Conservation (phyloP, 441 rosid genomes). For the Pelargonium fulgidum region DNA sequence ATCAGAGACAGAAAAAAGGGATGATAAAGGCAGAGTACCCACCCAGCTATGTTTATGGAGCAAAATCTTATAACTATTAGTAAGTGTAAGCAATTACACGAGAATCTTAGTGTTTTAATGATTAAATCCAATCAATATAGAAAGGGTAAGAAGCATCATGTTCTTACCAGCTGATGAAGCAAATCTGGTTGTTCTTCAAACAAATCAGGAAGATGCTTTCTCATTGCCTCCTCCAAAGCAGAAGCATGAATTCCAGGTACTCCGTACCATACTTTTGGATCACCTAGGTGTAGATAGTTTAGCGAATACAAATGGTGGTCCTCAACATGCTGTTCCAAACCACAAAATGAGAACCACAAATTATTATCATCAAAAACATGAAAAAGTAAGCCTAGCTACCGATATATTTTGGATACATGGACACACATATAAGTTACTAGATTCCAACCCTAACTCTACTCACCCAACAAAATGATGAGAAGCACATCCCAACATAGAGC, state of each 20-base stretch:
- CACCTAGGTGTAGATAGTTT: slow-evolving; percentile 7
- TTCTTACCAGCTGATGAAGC: slow-evolving; percentile 7
- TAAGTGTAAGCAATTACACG: not conserved
- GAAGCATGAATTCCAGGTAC: slow-evolving; percentile 10
- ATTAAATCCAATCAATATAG: not conserved
- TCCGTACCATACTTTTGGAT: slow-evolving; percentile 9
- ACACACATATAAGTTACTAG: not conserved
- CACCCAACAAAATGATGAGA: slow-evolving; percentile 99
- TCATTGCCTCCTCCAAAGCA: slow-evolving; percentile 1
- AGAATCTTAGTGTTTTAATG: not conserved
- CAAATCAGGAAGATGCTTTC: slow-evolving; percentile 9
- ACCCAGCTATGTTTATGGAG: too few relatives aligned
- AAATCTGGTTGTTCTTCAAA: slow-evolving; percentile 10
- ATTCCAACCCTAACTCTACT: slow-evolving; percentile 13
- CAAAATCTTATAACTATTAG: not conserved
- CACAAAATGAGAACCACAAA: not conserved
- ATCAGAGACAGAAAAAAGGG: not conserved
- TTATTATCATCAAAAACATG: too few relatives aligned
- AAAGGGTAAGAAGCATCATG: not conserved
- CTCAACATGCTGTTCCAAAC: slow-evolving; percentile 12
- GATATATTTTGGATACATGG: too few relatives aligned
- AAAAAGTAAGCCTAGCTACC: too few relatives aligned
- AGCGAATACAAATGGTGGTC: slow-evolving; percentile 8
- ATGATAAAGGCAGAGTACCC: too few relatives aligned
- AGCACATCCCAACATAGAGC: slow-evolving; percentile 97